A percentile compares a stretch with the other conserved stretches of the same genome.
These are phyloP conservation scores for Colletotrichum spinosum DNA, from an alignment of 2,329 filamentous ascomycete genomes.

Conservation along the genomic window DNA sequence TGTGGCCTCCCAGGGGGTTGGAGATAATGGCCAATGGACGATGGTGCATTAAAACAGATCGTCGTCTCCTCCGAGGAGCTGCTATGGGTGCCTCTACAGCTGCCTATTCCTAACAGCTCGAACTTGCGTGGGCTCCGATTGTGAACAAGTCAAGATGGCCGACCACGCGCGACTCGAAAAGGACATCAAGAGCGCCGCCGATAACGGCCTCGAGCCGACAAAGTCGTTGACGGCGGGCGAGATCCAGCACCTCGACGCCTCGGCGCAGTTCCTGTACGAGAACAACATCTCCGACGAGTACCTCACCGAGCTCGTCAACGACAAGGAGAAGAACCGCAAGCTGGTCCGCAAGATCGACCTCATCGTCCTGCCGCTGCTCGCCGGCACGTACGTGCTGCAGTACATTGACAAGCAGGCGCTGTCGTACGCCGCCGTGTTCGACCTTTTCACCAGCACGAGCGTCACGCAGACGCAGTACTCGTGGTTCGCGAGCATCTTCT, in stretches of 20 bases:
- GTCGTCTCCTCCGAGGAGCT: neutral
- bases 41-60: slow-evolving; percentile 25
- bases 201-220: slow-evolving; percentile 33
- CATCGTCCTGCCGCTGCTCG: slow-evolving; percentile 62
- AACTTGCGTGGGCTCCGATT: neutral
- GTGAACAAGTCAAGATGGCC: slow-evolving; percentile 15
- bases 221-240: slow-evolving; percentile 33
- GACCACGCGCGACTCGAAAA: slow-evolving; percentile 13
- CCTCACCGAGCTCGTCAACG: slow-evolving; percentile 57
- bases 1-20: slow-evolving; percentile 4
- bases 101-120: neutral
- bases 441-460: slow-evolving; percentile 61
- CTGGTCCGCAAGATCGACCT: slow-evolving; percentile 61
- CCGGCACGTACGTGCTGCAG: slow-evolving; percentile 62
- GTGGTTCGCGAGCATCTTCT: slow-evolving; percentile 68
- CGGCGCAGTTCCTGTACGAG: slow-evolving; percentile 60
- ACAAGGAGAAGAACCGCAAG: slow-evolving; percentile 46
- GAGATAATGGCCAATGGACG: slow-evolving; percentile 30
- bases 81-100: neutral
- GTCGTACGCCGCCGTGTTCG: slow-evolving; percentile 66
- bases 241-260: slow-evolving; percentile 56
- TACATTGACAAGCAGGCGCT: slow-evolving; percentile 68
- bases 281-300: slow-evolving; percentile 56
- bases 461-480: slow-evolving; percentile 61
- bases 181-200: slow-evolving; percentile 21